Conservation (phyloP, 2,329 filamentous ascomycete species). For the Sclerotinia minor region DNA sequence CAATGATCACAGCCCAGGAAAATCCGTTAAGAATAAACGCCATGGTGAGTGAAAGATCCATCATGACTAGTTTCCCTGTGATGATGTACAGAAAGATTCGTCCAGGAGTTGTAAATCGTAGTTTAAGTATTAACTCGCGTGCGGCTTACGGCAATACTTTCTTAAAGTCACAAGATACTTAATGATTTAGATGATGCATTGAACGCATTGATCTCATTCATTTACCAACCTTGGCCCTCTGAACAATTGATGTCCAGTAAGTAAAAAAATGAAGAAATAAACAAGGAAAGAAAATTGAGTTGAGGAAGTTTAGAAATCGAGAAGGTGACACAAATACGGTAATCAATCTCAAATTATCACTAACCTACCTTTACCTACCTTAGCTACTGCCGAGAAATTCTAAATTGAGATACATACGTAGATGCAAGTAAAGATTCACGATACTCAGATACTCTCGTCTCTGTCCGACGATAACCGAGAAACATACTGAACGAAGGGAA, state of each 20-base stretch:
- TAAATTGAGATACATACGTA: background rate
- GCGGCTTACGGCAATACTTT: background rate
- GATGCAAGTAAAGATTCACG: no score
- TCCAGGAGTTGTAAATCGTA: background rate
- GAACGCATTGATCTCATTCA: background rate
- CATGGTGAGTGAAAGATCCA: background rate
- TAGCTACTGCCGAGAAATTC: background rate
- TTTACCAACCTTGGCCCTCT: conserved; percentile 1
- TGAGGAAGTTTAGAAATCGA: background rate
- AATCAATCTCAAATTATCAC: background rate
- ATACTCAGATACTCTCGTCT: no score
- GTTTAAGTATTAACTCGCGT: background rate
- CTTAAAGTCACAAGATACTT: background rate
- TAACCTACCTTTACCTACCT: no score
- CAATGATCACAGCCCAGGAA: background rate
- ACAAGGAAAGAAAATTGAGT: background rate
- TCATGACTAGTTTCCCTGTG: background rate
- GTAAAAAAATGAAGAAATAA: background rate
- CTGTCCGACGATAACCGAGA: conserved; percentile 16
- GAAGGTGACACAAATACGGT: background rate
- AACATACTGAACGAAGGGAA: background rate
- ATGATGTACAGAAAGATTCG: background rate
- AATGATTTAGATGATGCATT: background rate
- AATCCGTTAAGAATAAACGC: background rate
- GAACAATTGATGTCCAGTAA: background rate